Percentiles rank a stretch among this genome's conserved stretches.
Conservation (phyloP, 164 flowering plant species). For the Protea cynaroides region DNA sequence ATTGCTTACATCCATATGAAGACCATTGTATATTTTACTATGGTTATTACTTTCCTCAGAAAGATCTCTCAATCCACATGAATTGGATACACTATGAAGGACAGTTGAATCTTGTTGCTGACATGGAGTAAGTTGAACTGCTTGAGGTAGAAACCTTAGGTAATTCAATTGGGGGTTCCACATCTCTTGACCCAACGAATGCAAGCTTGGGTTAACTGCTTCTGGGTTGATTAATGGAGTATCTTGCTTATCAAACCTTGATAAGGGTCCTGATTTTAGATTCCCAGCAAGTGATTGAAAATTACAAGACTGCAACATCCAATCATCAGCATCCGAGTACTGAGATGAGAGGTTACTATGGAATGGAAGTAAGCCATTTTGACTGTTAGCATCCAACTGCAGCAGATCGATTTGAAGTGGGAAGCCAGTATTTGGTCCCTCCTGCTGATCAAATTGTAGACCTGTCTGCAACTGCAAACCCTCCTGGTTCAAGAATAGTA, state of each 20-base stretch:
- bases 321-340: conserved; percentile 37
- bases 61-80: conserved; percentile 39
- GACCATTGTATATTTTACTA: conserved; percentile 59
- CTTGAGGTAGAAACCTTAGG: conserved; percentile 30
- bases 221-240: conserved; percentile 30
- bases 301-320: conserved; percentile 34
- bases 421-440: conserved; percentile 25
- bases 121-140: conserved; percentile 32
- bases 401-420: conserved; percentile 30
- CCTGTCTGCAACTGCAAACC: conserved; percentile 24
- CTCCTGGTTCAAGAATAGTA: conserved; percentile 22
- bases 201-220: conserved; percentile 23
- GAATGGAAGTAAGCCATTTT: conserved; percentile 34
- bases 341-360: conserved; percentile 13
- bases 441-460: conserved; percentile 30
- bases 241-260: conserved; percentile 30
- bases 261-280: conserved; percentile 33
- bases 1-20: conserved; percentile 46
- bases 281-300: conserved; percentile 36
- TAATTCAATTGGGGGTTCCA: conserved; percentile 48
- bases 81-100: conserved; percentile 26
- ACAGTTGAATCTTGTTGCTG: conserved; percentile 32
- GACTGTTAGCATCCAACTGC: conserved; percentile 28
- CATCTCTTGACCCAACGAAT: conserved; percentile 43
- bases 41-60: conserved; percentile 54